Percentiles rank a stretch among this genome's conserved stretches.
Evolutionary conservation across 495 filamentous ascomycete genomes (phyloP).

Genomic region (Evansstolkia leycettana): DNA sequence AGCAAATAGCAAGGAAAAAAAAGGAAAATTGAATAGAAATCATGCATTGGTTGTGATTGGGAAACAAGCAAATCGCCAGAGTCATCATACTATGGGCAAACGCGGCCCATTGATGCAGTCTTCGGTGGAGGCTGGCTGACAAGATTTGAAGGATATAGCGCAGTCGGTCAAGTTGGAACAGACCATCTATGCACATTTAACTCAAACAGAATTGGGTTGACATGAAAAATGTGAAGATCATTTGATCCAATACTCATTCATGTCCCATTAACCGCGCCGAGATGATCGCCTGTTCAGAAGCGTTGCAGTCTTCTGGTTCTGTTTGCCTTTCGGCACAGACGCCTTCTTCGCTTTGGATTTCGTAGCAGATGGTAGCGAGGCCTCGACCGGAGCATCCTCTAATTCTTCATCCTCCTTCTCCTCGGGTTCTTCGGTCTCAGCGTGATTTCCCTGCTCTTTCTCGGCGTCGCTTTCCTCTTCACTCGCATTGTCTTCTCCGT

Average conservation of each 20-base stretch:
- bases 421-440: conserved; percentile 1
- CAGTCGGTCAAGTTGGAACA: too few relatives aligned
- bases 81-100: too few relatives aligned
- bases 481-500: conserved; percentile 4
- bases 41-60: conserved; percentile 5
- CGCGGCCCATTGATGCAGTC: too few relatives aligned
- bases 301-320: conserved; percentile 5
- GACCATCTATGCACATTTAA: too few relatives aligned
- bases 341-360: conserved; percentile 12
- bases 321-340: conserved; percentile 5
- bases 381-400: conserved; percentile 2
- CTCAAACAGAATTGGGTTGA: too few relatives aligned
- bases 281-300: conserved; percentile 29
- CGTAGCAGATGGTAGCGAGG: conserved; percentile 12
- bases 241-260: too few relatives aligned
- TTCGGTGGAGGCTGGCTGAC: too few relatives aligned
- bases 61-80: too few relatives aligned
- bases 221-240: too few relatives aligned
- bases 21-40: conserved; percentile 1
- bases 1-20: conserved; percentile 5
- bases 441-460: conserved; percentile 7
- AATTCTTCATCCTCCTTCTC: conserved; percentile 9
- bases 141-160: too few relatives aligned
- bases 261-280: too few relatives aligned
- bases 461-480: conserved; percentile 8